phyloP scores from a whole-genome alignment of 2,329 filamentous ascomycete genomes.

The Venturia asperata region DNA sequence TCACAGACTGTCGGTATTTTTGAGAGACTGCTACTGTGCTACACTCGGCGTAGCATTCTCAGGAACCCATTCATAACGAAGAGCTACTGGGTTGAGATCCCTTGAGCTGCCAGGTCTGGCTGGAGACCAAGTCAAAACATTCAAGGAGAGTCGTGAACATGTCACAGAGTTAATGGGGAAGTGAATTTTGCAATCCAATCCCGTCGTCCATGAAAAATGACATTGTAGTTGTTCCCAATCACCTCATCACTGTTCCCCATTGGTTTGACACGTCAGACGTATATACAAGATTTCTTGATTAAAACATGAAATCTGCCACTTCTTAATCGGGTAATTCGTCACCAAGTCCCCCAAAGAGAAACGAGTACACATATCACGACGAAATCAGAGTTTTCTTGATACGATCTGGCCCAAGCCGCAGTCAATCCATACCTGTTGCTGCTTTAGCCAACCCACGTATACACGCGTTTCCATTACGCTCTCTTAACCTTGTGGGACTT shows the following conservation, averaged over 20 bases:
- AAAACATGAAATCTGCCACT: not conserved
- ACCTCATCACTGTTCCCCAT: not conserved
- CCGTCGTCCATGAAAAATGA: too few relatives aligned
- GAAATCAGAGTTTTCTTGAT: not conserved
- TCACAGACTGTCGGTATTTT: not conserved
- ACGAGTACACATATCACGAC: not conserved
- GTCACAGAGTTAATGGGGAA: too few relatives aligned
- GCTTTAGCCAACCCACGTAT: not conserved
- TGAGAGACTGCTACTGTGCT: slow-evolving; percentile 6
- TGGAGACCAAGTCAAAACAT: not conserved
- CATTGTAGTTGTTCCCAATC: not conserved
- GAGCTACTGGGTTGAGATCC: not conserved
- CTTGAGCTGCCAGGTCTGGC: not conserved
- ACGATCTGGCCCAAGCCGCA: not conserved
- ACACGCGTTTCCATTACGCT: not conserved
- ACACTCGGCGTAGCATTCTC: not conserved
- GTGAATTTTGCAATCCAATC: too few relatives aligned
- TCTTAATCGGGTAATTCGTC: not conserved
- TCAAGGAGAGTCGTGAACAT: not conserved
- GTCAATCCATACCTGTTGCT: too few relatives aligned
- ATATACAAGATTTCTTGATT: not conserved
- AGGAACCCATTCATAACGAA: not conserved
- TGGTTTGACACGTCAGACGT: not conserved
- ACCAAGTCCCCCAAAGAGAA: not conserved
- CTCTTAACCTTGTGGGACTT: not conserved